Evolutionary conservation across 2,329 filamentous ascomycete species (phyloP), one percentile per base, ranked within the genome.

Genomic region (Talaromyces sp.): DNA sequence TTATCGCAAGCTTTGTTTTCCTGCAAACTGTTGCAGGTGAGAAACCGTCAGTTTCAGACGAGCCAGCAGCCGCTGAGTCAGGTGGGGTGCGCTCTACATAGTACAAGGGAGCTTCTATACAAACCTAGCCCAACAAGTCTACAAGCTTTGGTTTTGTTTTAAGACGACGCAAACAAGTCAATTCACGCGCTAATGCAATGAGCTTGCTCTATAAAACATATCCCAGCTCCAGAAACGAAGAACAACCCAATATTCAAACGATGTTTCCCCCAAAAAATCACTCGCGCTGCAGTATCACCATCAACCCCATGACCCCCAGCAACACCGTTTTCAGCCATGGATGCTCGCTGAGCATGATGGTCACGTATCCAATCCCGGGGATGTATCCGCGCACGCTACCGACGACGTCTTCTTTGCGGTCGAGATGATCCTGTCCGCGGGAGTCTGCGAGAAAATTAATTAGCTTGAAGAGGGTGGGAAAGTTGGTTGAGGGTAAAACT

Each of bases 241-340:
- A 43, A 12, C n/a, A 43, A 43, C 41, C 41, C 38, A 43, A 2
- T 32, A 32, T 32, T 32, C 31, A 32, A 4, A 35, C 12, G n/a
- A 35, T 35, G 5, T 35, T 35, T 10, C 10, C 12, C 6, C 3
- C 19, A 24, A 8, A 48, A 21, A 38, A 38, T 38, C 17, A 97
- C 80, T 99, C 94, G 70, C 92, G 81, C 75, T 99, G 94, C 68
- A 99, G 74, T 54, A 99, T 88, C 27, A 97, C 94, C 78, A 96
- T 86, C 68, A 97, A 74, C 1, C 93, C 94, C 94, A 99, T 99
- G 56, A 97, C 83, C 1, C 91, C 93, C 70, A 99, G 76, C 87
- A 97, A 90, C 27, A 88, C 93, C 50, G 91, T 95, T 84, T 99
- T 99, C 68, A 97, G 75, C 93, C 93, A 97, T 6, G 94, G 94